These are phyloP conservation scores for Tolypocladium inflatum DNA, from an alignment of 2,329 filamentous ascomycete genomes.

Conservation along the genomic window DNA sequence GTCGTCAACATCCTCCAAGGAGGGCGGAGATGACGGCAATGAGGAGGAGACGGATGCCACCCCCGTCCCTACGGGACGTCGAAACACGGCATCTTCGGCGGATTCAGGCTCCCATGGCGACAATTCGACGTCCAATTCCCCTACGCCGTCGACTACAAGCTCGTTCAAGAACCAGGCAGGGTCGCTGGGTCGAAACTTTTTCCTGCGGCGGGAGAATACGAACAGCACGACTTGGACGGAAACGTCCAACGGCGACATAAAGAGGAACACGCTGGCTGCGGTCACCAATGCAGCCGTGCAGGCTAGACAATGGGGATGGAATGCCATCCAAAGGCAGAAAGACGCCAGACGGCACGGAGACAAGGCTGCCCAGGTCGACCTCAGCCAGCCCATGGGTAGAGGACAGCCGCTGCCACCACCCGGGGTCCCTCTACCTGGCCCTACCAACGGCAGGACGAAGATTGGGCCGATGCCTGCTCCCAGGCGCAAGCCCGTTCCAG, in stretches of 20 bases:
- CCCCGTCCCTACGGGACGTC: conserved; percentile 17
- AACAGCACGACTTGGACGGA: conserved; percentile 24
- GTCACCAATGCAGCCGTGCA: conserved; percentile 46
- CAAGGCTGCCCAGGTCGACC: conserved; percentile 27
- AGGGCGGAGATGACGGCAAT: conserved; percentile 29
- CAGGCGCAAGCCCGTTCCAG: conserved; percentile 48
- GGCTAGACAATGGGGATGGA: conserved; percentile 51
- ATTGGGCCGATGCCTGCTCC: conserved; percentile 48
- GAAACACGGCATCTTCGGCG: conserved; percentile 28
- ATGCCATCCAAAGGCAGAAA: conserved; percentile 42
- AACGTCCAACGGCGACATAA: conserved; percentile 25
- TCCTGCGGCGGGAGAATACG: conserved; percentile 28
- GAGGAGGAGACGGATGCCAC: conserved; percentile 18
- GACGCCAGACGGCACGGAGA: conserved; percentile 27
- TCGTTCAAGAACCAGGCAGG: conserved; percentile 31
- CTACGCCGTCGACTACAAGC: conserved; percentile 21
- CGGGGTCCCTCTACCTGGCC: conserved; percentile 63
- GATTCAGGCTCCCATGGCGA: conserved; percentile 17
- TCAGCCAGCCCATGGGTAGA: conserved; percentile 66
- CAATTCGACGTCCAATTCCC: conserved; percentile 12
- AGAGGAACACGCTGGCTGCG: conserved; percentile 42
- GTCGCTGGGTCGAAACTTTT: conserved; percentile 28
- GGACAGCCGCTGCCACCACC: conserved; percentile 75
- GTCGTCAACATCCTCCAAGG: conserved; percentile 41
- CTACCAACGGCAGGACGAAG: conserved; percentile 51